These are phyloP conservation scores for Vachellia collinsii DNA, from an alignment of 306 rosid genomes.

Conservation along the genomic window DNA sequence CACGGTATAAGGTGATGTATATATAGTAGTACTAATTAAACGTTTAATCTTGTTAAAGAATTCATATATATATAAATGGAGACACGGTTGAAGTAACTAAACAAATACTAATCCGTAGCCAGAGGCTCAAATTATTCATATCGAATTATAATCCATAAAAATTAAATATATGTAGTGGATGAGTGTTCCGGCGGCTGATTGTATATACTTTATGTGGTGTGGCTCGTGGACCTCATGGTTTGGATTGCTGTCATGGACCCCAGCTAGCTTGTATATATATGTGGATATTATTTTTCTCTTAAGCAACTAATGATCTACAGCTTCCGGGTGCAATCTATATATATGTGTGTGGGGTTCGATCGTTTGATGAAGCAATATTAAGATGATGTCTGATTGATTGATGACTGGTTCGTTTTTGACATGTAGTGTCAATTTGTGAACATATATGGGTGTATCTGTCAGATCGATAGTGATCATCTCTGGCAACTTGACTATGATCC, in stretches of 20 bases:
- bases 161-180: background rate
- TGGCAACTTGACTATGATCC: background rate
- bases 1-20: background rate
- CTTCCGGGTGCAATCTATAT: background rate
- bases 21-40: background rate
- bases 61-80: background rate
- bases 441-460: background rate
- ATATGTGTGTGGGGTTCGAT: background rate
- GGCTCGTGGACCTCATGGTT: slow-evolving; percentile 6
- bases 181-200: slow-evolving; percentile 33
- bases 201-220: background rate
- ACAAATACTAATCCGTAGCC: background rate
- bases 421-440: background rate
- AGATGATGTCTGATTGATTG: slow-evolving; percentile 1
- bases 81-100: background rate
- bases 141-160: background rate
- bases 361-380: background rate
- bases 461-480: background rate
- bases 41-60: background rate
- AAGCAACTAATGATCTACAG: background rate
- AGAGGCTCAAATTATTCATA: background rate
- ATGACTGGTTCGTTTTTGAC: background rate
- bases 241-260: slow-evolving; percentile 29
- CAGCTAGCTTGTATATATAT: background rate
- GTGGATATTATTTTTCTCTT: background rate